A percentile compares a stretch with the other conserved stretches of the same genome.
Conservation (phyloP, 495 filamentous ascomycete species). For the Penicillium fimorum region DNA sequence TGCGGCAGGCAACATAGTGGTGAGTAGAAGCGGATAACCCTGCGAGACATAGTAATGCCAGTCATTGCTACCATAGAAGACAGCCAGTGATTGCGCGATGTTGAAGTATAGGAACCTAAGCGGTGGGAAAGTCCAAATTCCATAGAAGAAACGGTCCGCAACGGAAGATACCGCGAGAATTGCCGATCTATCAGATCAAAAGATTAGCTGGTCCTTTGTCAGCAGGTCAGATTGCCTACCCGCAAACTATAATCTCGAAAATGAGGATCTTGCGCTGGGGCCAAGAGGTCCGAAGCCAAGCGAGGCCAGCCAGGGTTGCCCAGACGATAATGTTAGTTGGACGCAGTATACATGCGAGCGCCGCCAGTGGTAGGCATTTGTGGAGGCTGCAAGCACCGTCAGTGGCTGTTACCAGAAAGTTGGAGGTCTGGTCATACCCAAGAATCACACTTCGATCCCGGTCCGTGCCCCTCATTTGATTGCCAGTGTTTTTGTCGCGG, state of each 20-base stretch:
- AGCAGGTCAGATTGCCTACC: slow-evolving; percentile 43
- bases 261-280: slow-evolving; percentile 51
- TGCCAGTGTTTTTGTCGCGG: slow-evolving; percentile 10
- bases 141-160: slow-evolving; percentile 82
- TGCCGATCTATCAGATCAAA: slow-evolving; percentile 37
- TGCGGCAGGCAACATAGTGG: slow-evolving; percentile 76
- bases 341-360: slow-evolving; percentile 79
- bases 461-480: slow-evolving; percentile 11
- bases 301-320: slow-evolving; percentile 55
- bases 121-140: slow-evolving; percentile 85
- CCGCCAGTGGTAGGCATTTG: slow-evolving; percentile 69
- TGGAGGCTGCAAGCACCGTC: slow-evolving; percentile 48
- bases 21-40: slow-evolving; percentile 83
- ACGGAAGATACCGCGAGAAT: slow-evolving; percentile 61
- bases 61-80: slow-evolving; percentile 90
- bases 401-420: slow-evolving; percentile 13
- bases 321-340: slow-evolving; percentile 91
- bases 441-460: slow-evolving; percentile 8
- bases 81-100: slow-evolving; percentile 75
- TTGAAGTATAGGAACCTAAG: slow-evolving; percentile 92
- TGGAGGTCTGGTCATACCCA: slow-evolving; percentile 11
- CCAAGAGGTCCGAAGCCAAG: slow-evolving; percentile 41
- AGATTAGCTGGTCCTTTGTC: slow-evolving; percentile 10
- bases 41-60: slow-evolving; percentile 93
- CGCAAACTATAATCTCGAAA: slow-evolving; percentile 65